Evolutionary conservation across 768 basidiomycete genomes (phyloP).

Genomic region (Kwoniella shandongensis): DNA sequence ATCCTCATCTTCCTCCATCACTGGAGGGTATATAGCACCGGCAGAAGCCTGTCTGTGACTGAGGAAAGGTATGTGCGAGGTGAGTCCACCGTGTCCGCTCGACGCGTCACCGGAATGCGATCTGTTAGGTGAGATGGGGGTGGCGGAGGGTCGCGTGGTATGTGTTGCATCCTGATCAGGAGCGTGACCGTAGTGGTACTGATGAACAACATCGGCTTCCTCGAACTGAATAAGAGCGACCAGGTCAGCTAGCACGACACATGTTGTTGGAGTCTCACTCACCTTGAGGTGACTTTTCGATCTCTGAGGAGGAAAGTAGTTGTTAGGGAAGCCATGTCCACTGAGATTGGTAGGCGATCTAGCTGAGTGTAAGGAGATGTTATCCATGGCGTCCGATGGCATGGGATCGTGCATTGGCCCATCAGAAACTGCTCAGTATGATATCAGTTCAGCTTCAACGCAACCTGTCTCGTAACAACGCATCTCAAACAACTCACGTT

Average conservation of each 20-base stretch:
- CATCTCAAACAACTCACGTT: slow-evolving; percentile 58
- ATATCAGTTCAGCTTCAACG: background rate
- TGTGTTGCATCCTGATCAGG: slow-evolving; percentile 32
- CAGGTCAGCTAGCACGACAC: background rate
- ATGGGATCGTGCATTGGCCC: slow-evolving; percentile 64
- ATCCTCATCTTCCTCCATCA: slow-evolving; percentile 17
- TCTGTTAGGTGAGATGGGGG: background rate
- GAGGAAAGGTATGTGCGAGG: background rate
- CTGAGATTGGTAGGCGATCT: slow-evolving; percentile 7
- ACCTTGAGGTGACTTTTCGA: slow-evolving; percentile 41
- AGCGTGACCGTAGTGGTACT: slow-evolving; percentile 40
- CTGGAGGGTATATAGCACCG: slow-evolving; percentile 15
- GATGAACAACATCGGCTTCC: slow-evolving; percentile 52
- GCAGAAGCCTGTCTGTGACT: slow-evolving; percentile 6
- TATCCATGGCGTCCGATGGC: slow-evolving; percentile 56
- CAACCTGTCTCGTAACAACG: background rate
- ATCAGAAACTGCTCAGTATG: slow-evolving; percentile 64
- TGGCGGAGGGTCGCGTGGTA: slow-evolving; percentile 25
- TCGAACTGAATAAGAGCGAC: slow-evolving; percentile 46
- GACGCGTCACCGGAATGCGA: slow-evolving; percentile 2
- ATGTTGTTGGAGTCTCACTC: slow-evolving; percentile 11
- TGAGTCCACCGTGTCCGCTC: background rate
- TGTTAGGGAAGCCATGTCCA: background rate
- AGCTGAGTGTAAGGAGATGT: slow-evolving; percentile 47
- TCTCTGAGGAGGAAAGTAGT: slow-evolving; percentile 8